phyloP scores from a whole-genome alignment of 2,329 filamentous ascomycete species.

The Lasiodiplodia citricola region DNA sequence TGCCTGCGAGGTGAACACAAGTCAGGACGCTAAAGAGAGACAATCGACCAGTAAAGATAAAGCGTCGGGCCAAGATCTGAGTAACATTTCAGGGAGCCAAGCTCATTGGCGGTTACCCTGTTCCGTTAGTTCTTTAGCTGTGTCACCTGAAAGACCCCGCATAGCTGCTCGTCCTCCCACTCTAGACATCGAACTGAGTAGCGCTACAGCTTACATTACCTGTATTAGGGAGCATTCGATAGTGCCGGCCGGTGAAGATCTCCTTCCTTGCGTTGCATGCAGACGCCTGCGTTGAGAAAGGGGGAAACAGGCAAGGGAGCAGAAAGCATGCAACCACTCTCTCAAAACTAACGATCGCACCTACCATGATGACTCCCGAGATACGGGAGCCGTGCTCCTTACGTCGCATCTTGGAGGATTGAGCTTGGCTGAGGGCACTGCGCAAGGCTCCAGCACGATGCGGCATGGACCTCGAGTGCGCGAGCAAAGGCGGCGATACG shows the following conservation, averaged over 20 bases:
- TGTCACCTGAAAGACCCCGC: not conserved
- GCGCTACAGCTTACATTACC: not conserved
- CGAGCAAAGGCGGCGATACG: not conserved
- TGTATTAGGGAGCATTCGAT: not conserved
- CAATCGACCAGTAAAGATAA: not conserved
- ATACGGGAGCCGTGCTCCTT: no score
- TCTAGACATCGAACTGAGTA: not conserved
- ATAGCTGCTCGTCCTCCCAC: not conserved
- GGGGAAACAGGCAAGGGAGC: not conserved
- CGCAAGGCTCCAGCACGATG: not conserved
- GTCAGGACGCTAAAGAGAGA: not conserved
- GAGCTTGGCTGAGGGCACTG: not conserved
- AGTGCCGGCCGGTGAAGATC: not conserved
- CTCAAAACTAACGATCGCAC: not conserved
- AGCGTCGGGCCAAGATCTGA: not conserved
- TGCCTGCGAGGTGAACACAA: not conserved
- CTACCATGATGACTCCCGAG: no score
- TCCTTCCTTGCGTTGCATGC: not conserved
- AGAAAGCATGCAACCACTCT: not conserved
- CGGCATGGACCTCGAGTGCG: constrained; percentile 6
- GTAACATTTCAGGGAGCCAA: not conserved
- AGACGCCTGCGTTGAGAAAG: not conserved
- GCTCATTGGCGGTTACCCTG: not conserved
- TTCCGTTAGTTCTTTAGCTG: not conserved
- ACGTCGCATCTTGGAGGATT: not conserved